Percentiles rank a stretch among this genome's conserved stretches.
Conservation (phyloP, 495 filamentous ascomycete genomes). For the Aspergillus mulundensis region DNA sequence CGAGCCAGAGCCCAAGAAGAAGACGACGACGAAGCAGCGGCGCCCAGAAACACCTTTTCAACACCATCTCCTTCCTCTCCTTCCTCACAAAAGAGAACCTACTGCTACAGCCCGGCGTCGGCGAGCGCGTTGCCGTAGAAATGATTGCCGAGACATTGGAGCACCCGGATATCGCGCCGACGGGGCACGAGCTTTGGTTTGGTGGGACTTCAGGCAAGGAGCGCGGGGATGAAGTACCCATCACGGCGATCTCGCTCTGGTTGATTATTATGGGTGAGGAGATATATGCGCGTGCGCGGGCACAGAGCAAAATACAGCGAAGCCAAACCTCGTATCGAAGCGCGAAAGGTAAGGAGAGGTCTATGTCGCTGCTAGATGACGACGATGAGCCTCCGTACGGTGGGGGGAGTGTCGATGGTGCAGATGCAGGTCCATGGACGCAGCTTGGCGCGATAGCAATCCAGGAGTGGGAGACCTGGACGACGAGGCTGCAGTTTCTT, state of each 20-base stretch:
- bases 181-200: background rate
- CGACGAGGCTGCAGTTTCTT: conserved; percentile 13
- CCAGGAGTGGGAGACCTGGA: conserved; percentile 17
- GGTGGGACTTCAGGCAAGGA: background rate
- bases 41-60: conserved; percentile 1
- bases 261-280: conserved; percentile 26
- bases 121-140: conserved; percentile 10
- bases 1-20: background rate
- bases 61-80: conserved; percentile 11
- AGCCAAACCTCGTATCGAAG: too few relatives aligned
- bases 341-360: background rate
- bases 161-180: background rate
- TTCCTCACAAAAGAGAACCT: conserved; percentile 12
- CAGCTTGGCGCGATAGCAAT: background rate
- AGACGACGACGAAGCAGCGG: background rate
- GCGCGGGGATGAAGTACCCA: background rate
- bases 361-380: background rate
- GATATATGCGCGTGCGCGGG: conserved; percentile 9
- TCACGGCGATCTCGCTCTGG: conserved; percentile 17
- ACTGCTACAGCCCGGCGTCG: background rate
- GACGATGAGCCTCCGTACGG: background rate
- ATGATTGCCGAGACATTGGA: conserved; percentile 9
- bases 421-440: background rate
- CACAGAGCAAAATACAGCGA: background rate
- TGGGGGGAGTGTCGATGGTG: background rate